phyloP scores from a whole-genome alignment of 2,329 filamentous ascomycete species.

The Acrodontium crateriforme region DNA sequence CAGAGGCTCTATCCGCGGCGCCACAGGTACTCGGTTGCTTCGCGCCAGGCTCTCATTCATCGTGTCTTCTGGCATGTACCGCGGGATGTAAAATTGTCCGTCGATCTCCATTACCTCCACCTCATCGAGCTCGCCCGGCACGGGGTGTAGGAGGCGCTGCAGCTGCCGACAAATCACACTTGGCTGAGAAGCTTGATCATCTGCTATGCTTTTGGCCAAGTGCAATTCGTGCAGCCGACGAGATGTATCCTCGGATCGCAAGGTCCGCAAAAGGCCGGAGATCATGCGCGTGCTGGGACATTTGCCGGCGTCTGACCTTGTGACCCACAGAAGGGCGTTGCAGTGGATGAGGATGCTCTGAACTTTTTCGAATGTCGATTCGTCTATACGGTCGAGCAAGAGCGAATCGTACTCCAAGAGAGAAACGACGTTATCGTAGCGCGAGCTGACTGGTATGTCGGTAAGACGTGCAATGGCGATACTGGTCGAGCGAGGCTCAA shows the following conservation, averaged over 20 bases:
- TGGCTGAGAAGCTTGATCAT: neutral
- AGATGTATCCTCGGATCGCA: conserved; percentile 4
- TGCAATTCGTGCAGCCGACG: neutral
- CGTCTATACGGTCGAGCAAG: conserved; percentile 1
- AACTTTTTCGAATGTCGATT: conserved; percentile 4
- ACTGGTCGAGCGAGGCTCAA: neutral
- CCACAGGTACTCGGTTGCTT: neutral
- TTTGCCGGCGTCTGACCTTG: conserved; percentile 1
- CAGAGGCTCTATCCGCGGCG: conserved; percentile 1
- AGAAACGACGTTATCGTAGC: conserved; percentile 3
- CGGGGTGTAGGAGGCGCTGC: neutral
- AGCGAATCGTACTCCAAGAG: conserved; percentile 3
- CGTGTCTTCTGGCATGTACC: neutral
- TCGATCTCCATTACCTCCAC: neutral
- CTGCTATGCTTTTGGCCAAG: conserved; percentile 1
- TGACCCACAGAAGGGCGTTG: conserved; percentile 6
- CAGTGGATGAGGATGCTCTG: conserved; percentile 4
- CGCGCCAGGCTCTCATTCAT: conserved; percentile 1
- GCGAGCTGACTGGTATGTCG: neutral
- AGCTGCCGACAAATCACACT: too few relatives aligned
- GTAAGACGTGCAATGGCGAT: neutral
- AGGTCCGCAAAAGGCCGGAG: conserved; percentile 6
- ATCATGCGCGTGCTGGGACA: conserved; percentile 2
- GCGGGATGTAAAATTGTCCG: neutral
- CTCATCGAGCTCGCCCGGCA: neutral